Evolutionary conservation across 495 filamentous ascomycete genomes (phyloP).

Genomic region (Talaromyces nanjingensis): DNA sequence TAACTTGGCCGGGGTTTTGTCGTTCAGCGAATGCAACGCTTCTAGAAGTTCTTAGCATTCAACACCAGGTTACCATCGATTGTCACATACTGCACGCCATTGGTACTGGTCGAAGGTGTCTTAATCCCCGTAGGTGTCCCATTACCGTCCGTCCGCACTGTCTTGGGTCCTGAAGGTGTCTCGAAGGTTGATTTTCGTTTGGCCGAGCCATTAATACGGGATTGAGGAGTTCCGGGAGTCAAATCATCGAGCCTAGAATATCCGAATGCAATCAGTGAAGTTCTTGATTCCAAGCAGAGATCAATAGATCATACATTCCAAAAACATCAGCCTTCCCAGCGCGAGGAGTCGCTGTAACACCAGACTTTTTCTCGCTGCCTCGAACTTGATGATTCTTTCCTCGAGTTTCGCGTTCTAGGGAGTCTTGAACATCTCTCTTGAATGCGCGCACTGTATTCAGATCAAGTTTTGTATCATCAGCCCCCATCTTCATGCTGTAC

Average conservation of each 20-base stretch:
- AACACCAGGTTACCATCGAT: background rate
- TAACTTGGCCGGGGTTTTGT: conserved; percentile 65
- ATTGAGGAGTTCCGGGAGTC: conserved; percentile 62
- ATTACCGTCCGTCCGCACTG: conserved; percentile 33
- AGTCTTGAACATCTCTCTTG: conserved; percentile 80
- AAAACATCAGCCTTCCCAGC: conserved; percentile 64
- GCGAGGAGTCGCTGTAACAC: conserved; percentile 57
- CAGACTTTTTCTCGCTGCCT: conserved; percentile 54
- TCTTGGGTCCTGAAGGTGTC: conserved; percentile 48
- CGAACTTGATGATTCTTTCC: conserved; percentile 47
- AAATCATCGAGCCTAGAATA: conserved; percentile 66
- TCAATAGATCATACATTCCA: conserved; percentile 58
- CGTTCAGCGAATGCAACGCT: conserved; percentile 61
- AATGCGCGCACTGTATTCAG: conserved; percentile 64
- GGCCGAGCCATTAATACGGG: conserved; percentile 44
- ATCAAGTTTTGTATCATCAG: conserved; percentile 63
- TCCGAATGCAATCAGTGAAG: no score
- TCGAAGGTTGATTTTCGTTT: conserved; percentile 59
- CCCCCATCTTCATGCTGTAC: conserved; percentile 86
- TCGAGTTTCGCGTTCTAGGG: conserved; percentile 64
- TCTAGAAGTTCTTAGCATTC: conserved; percentile 27
- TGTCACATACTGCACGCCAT: conserved; percentile 27
- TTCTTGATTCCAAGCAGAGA: background rate
- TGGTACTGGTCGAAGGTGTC: conserved; percentile 15
- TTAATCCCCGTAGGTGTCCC: conserved; percentile 27